Percentiles rank a stretch among this genome's conserved stretches.
Evolutionary conservation across 208 protist genomes (phyloP).

Genomic region (Wallacemonas sp.): DNA sequence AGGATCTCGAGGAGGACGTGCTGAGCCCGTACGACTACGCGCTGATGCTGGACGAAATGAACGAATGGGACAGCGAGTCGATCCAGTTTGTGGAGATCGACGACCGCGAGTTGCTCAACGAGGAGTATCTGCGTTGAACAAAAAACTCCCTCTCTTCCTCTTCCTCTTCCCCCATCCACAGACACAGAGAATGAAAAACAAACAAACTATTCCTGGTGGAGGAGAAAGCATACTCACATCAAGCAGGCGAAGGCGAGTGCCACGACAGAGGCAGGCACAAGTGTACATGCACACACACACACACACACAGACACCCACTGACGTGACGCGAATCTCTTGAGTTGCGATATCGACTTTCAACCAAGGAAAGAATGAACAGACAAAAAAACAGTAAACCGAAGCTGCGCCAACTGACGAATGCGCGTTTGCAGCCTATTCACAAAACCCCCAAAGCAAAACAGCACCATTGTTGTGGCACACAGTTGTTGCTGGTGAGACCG

Average conservation of each 20-base stretch:
- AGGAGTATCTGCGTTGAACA: conserved; percentile 29
- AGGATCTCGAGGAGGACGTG: conserved; percentile 44
- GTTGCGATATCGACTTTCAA: neutral
- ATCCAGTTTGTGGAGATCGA: conserved; percentile 31
- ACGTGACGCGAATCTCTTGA: neutral
- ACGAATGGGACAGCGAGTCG: conserved; percentile 32
- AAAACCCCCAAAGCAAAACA: too few species aligned
- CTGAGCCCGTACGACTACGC: conserved; percentile 38
- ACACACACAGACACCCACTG: neutral
- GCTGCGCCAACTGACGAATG: too few species aligned
- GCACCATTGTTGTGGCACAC: too few species aligned
- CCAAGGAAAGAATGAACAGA: too few species aligned
- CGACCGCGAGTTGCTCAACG: conserved; percentile 27
- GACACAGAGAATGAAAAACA: neutral
- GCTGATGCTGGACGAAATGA: conserved; percentile 37
- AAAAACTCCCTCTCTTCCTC: neutral
- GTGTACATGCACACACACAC: conserved; percentile 8
- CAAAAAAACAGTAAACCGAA: too few species aligned
- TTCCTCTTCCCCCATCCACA: neutral
- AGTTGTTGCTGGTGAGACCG: too few species aligned
- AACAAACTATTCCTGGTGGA: neutral
- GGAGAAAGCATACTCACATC: neutral
- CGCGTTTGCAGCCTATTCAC: too few species aligned
- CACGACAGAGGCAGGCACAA: too few species aligned
- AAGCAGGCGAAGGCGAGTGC: too few species aligned